Evolutionary conservation across 1,284 basidiomycete genomes (phyloP), one percentile per base, ranked within the genome.

Genomic region (Cystobasidium sp.): DNA sequence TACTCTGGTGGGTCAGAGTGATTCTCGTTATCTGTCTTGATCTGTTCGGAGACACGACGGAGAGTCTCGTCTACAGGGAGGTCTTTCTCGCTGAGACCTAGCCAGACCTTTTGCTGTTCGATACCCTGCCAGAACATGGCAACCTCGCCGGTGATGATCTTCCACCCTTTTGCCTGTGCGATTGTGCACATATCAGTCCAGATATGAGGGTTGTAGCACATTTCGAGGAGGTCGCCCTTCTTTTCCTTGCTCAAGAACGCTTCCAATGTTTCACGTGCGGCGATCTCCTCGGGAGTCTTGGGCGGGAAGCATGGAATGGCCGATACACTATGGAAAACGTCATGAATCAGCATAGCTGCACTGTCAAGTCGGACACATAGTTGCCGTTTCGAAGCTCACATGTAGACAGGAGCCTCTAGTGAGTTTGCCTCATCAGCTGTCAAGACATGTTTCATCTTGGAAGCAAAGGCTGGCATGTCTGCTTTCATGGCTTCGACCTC

Each of bases 81-180:
- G 52, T 78, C 77, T 37, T 65, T 24, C 49, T 66, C 22, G 69
- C 66, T 44, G 64, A 75, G 8, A 53, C 66, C 52, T 14, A 78
- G 75, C 78, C 77, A 79, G 6, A 79, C 62, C 43, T 76, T 74
- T 52, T 79, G 78, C 64, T 78, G 77, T 68, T 79, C 77, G 59
- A 78, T 77, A 5, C 77, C 77, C 55, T 78, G 77, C 75, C 77
- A 79, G 73, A 78, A 77, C 76, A 79, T 78, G 12, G 77, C 68
- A 31, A 76, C 71, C 39, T 78, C 78, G 16, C 78, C 78, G 0
- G 76, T 78, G 1, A 78, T 76, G 46, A 79, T 77, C 12, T 77
- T 73, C 78, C 78, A 79, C 18, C 75, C 77, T 1, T 75, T 68
- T 51, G 77, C 76, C 39, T 76, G 59, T 0, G 76, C 75, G 20